Evolutionary conservation across 179 eudicot species (phyloP).

Genomic region (Actinidia chinensis): DNA sequence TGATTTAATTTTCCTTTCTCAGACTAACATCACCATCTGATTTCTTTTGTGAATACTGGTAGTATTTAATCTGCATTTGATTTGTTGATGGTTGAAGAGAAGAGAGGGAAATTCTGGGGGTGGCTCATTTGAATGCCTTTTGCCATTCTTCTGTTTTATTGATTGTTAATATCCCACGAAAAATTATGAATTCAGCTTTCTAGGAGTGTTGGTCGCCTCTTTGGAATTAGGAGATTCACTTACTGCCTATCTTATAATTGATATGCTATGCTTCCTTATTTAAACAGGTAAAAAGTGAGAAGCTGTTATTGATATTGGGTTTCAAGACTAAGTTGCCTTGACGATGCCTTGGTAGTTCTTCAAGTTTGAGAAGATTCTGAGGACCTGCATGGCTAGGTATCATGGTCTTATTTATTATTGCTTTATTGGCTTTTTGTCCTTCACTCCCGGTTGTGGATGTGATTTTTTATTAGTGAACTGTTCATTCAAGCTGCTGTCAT

Average conservation of each 20-base stretch:
- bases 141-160: not conserved
- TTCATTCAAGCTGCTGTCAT: too few species aligned
- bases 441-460: not conserved
- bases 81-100: not conserved
- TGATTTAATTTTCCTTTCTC: not conserved
- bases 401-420: not conserved
- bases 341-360: conserved; percentile 62
- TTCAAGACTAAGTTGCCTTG: conserved; percentile 72
- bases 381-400: conserved; percentile 72
- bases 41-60: not conserved
- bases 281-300: conserved; percentile 63
- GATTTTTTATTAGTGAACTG: too few species aligned
- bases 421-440: not conserved
- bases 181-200: not conserved
- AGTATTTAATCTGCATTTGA: not conserved
- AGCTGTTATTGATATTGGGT: conserved; percentile 65
- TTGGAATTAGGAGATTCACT: not conserved
- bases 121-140: not conserved
- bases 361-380: conserved; percentile 57
- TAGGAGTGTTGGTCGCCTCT: not conserved
- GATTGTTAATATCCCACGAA: not conserved
- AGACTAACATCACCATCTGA: not conserved
- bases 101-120: too few species aligned
- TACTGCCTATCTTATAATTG: not conserved
- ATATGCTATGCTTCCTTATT: conserved; percentile 20